Conservation (phyloP, 768 basidiomycete species). For the Suillus subalutaceus region DNA sequence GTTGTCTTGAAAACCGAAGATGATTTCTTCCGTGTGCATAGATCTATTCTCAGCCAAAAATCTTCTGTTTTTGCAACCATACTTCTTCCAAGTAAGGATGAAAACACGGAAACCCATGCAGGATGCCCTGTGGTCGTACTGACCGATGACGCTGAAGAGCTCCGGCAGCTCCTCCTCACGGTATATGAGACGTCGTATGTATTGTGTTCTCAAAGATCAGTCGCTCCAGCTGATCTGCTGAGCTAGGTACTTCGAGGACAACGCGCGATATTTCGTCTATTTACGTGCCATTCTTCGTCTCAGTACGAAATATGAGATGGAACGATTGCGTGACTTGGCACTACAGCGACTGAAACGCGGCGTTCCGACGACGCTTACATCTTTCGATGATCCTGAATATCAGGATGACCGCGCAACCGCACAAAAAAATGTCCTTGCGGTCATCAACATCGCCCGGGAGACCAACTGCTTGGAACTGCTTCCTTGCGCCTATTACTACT, state of each 20-base stretch:
- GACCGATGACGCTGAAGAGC: background rate
- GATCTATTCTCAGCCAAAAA: background rate
- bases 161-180: background rate
- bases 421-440: background rate
- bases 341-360: background rate
- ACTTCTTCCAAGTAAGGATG: background rate
- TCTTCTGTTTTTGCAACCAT: slow-evolving; percentile 1
- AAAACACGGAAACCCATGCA: background rate
- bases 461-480: slow-evolving; percentile 5
- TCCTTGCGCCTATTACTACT: slow-evolving; percentile 12
- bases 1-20: background rate
- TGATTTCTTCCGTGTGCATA: background rate
- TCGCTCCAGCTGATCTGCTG: background rate
- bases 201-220: background rate
- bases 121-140: background rate
- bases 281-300: background rate
- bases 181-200: background rate
- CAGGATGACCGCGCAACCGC: background rate
- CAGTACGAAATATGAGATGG: background rate
- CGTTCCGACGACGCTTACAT: background rate
- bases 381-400: background rate
- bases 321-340: background rate
- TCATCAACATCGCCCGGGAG: slow-evolving; percentile 11
- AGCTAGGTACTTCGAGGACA: slow-evolving; percentile 3
- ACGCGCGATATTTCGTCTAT: background rate